Conservation (phyloP, 768 basidiomycete genomes). For the Crepidotus variabilis region DNA sequence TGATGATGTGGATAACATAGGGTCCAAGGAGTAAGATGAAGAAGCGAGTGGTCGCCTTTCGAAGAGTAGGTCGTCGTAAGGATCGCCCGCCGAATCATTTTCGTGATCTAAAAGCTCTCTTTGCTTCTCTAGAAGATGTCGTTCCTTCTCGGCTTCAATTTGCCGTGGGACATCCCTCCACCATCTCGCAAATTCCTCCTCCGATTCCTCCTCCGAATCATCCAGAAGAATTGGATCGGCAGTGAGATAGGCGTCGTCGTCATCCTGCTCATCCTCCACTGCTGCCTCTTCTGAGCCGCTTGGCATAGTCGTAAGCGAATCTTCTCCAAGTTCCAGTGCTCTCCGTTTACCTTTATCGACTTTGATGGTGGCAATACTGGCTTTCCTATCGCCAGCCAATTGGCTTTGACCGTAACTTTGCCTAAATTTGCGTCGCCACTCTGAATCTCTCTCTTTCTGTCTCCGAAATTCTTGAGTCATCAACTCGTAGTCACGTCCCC, state of each 20-base stretch:
- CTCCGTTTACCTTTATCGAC: neutral
- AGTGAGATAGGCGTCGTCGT: neutral
- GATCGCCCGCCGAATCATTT: too few species aligned
- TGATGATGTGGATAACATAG: too few species aligned
- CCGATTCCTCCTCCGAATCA: neutral
- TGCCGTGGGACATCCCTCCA: neutral
- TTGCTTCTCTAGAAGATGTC: neutral
- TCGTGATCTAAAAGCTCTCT: too few species aligned
- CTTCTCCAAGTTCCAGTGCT: neutral
- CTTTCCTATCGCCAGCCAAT: neutral
- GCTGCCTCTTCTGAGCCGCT: neutral
- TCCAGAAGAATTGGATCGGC: neutral
- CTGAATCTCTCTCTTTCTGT: neutral
- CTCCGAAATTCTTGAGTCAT: neutral
- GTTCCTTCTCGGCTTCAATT: neutral
- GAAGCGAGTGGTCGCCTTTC: too few species aligned
- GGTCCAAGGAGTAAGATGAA: too few species aligned
- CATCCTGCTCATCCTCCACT: neutral
- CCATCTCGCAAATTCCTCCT: neutral
- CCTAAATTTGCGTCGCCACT: neutral
- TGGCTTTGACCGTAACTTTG: neutral
- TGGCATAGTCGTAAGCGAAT: neutral
- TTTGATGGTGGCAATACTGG: neutral
- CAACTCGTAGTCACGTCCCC: neutral
- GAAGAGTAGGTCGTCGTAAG: too few species aligned